Base-by-base conservation (phyloP, 163 green algal species). In the Coccomyxa subellipsoidea region DNA sequence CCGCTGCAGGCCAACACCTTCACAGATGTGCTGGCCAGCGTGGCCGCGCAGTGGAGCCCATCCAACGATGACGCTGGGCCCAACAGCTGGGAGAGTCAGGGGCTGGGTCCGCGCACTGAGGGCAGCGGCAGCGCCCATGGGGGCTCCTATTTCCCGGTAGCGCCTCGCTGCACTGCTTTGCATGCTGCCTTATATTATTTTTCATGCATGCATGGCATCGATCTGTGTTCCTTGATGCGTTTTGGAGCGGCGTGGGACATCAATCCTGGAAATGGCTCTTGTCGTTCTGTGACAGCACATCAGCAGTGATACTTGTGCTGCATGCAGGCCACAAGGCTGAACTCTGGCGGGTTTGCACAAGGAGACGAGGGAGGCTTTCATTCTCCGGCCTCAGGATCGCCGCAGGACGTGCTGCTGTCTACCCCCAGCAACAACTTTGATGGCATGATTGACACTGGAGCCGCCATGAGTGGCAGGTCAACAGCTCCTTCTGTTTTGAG, bases 1-100 rank as follows among this genome's bases (percentile, higher is more conserved):
- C 36, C 73, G 4, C 37, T 81, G n/a, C 77, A 72, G 40, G 77
- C 77, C 7, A 31, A 72, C 6, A 81, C 40, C 77, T 81, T 81
- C 47, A 71, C 47, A 8, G 77, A 81, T 32, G 77, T 81, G n/a
- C 77, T 81, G n/a, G 31, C 77, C 23, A 72, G 54, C 25, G 40
- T 81, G 29, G 77, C 77, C 7, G 35, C 27, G 1, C 36, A 81
- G 40, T 81, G 77, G 77, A 38, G 32, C 70, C 32, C 66, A 59
- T 59, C 47, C 47, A 59, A 59, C 47, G 47, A 59, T 59, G 47
- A 59, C 23, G 47, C 47, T 59, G 21, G 21, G 47, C 47, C 47
- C 21, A 18, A 18, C 4, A 59, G 47, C 47, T 59, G 47, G 47
- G 47, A 59, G 23, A 59, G 47, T 18, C 2, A 59, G 0, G 47